Evolutionary conservation across 2,329 filamentous ascomycete species (phyloP), one percentile per base, ranked within the genome.

Genomic region (Coleophoma crateriformis): DNA sequence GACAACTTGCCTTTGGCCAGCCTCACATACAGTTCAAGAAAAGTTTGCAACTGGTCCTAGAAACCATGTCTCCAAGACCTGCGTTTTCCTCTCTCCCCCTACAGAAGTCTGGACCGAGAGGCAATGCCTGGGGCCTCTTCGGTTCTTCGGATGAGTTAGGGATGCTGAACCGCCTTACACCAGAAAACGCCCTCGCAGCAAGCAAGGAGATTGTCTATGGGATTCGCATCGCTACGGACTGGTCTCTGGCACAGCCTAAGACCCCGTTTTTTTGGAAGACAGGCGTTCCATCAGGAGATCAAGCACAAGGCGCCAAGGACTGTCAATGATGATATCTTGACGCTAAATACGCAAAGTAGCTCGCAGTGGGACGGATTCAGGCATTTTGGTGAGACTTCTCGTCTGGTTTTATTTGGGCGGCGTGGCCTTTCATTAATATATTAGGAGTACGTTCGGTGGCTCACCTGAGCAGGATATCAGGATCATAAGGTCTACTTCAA

Each of bases 271-370:
- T 39, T 39, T 19, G 19, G 13, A 50, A 73, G 82, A 14, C 71
- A 76, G 51, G 64, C 70, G 3, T 81, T 86, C 59, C 69, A 78
- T 51, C 73, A 79, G 56, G 62, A 77, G 14, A 62, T 82, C 22
- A 70, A 75, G 50, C 68, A 73, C 41, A 81, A 80, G 63, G 62
- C 68, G 2, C 75, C 76, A 73, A 14, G 67, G 70, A 10, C 27
- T 6, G 75, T 84, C 33, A 82, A 85, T 59, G 81, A 84, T 60
- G 79, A 84, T 61, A 64, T 76, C n/a, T 76, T 77, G 72, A 72
- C 70, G 2, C 78, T 81, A 58, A 82, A 82, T 63, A 73, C 77
- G 1, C 78, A 81, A 63, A 69, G 70, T 7, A 76, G 73, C 44
- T 75, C 70, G 46, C 78, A 81, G 60, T 81, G 76, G 76, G 77